phyloP scores from a whole-genome alignment of 768 basidiomycete genomes.

The Mycena belliarum region DNA sequence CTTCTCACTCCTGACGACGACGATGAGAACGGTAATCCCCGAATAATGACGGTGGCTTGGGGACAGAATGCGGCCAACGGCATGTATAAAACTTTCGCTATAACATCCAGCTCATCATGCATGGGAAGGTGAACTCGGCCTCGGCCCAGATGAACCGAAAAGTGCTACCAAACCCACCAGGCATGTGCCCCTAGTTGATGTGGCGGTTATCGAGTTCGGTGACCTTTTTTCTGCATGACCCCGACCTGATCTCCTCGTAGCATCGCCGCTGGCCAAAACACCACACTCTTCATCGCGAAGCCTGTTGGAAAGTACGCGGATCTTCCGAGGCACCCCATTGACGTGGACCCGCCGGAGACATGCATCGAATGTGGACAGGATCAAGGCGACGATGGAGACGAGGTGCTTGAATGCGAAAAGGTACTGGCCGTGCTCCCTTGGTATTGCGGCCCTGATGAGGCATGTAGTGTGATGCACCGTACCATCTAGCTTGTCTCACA shows the following conservation, averaged over 20 bases:
- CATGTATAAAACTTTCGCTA: slow-evolving; percentile 25
- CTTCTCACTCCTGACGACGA: slow-evolving; percentile 76
- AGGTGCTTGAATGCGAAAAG: slow-evolving; percentile 86
- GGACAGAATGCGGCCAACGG: slow-evolving; percentile 88
- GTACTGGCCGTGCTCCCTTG: slow-evolving; percentile 35
- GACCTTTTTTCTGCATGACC: neutral
- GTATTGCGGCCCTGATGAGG: neutral
- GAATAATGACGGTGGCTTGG: slow-evolving; percentile 82
- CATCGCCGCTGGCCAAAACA: slow-evolving; percentile 84
- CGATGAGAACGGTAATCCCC: slow-evolving; percentile 27
- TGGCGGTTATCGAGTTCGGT: slow-evolving; percentile 76
- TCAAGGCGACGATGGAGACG: slow-evolving; percentile 68
- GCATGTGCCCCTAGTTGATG: slow-evolving; percentile 68
- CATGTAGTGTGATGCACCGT: slow-evolving; percentile 84
- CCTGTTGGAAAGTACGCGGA: slow-evolving; percentile 77
- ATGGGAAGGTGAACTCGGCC: slow-evolving; percentile 70
- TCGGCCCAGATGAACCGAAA: slow-evolving; percentile 80
- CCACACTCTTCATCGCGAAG: slow-evolving; percentile 77
- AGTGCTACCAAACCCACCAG: slow-evolving; percentile 82
- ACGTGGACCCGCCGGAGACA: slow-evolving; percentile 62
- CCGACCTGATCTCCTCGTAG: slow-evolving; percentile 37
- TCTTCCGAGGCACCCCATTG: slow-evolving; percentile 76
- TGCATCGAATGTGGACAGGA: slow-evolving; percentile 77
- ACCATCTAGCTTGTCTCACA: slow-evolving; percentile 78
- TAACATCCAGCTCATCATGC: neutral